Base-by-base conservation (phyloP, 139 green algal genomes). In the Micractinium sp. region DNA sequence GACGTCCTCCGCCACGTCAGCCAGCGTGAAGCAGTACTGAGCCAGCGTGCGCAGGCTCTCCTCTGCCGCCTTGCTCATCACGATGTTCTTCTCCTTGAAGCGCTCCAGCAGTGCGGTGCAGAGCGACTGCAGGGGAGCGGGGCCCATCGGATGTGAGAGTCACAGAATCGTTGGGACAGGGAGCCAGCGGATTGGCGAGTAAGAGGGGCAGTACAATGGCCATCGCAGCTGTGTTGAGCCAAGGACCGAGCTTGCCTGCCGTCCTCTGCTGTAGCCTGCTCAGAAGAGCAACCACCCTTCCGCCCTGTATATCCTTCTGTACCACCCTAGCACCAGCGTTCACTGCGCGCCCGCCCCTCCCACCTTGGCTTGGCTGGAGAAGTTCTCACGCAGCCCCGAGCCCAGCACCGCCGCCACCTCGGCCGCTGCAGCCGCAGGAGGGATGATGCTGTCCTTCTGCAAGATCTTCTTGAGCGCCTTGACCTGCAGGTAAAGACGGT, bases 371-470 rank as follows among this genome's bases (percentile, higher is more conserved):
- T 89, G 89, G 38, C 41, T 86, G 39, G 69, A 88, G 88, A 95
- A 98, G 38, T 93, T 93, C 38, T 88, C 89, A 2, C 97, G 93
- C 82, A 98, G 88, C 53, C 96, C 95, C 81, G 19, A 39, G 3
- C 81, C 89, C 69, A 93, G 85, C 39, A 35, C 61, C 3, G 66
- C 81, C 16, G 84, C 71, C 66, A 77, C 89, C 22, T 85, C 67
- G 22, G 90, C 90, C 0, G 95, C 96, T 88, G 97, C 96, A 0
- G 92, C 94, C 16, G 98, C 95, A 78, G 92, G 93, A 12, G 93
- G 89, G 47, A 98, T 92, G 88, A 98, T 98, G 93, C 92, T 96
- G 92, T 98, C 96, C 87, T 98, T 98, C 69, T 82, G 89, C 69
- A 98, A 95, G 77, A 96, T 86, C 90, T 97, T 97, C 75, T 96